A percentile compares a stretch with the other conserved stretches of the same genome.
Evolutionary conservation across 208 protist species (phyloP).

Genomic region (Strigomonas galati): DNA sequence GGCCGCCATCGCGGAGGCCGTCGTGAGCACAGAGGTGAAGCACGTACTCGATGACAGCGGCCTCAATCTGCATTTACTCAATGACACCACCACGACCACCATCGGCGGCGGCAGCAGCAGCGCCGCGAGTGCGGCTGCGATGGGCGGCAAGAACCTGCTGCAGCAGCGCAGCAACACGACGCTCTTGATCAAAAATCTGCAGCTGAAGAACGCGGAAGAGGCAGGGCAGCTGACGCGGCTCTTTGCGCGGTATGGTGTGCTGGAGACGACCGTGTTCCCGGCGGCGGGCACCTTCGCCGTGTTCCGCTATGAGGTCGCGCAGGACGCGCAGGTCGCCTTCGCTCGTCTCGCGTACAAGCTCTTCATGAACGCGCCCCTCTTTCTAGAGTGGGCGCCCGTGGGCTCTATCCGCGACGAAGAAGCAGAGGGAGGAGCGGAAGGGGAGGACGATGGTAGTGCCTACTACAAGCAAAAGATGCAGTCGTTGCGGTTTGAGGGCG

Average conservation of each 20-base stretch:
- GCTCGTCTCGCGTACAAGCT: conserved; percentile 93
- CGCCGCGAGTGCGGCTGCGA: too few species aligned
- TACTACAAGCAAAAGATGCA: background rate
- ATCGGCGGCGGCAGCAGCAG: too few species aligned
- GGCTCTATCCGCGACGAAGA: conserved; percentile 66
- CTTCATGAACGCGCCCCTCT: conserved; percentile 93
- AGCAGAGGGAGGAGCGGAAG: conserved; percentile 25
- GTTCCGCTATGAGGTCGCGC: conserved; percentile 68
- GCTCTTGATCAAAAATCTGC: conserved; percentile 81
- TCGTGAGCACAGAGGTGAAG: conserved; percentile 74
- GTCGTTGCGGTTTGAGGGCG: conserved; percentile 19
- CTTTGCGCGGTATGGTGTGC: conserved; percentile 62
- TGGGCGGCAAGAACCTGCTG: conserved; percentile 35
- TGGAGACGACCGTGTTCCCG: conserved; percentile 73
- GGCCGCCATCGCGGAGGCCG: conserved; percentile 81
- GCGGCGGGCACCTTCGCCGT: conserved; percentile 62
- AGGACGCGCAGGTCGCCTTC: conserved; percentile 93
- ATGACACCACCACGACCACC: conserved; percentile 18
- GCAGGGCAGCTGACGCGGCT: conserved; percentile 56
- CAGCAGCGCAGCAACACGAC: conserved; percentile 77
- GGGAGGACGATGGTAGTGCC: background rate
- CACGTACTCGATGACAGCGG: conserved; percentile 73
- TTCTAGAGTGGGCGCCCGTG: conserved; percentile 97
- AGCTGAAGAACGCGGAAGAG: conserved; percentile 43
- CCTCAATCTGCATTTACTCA: conserved; percentile 67